Conservation (phyloP, 352 stramenopile genomes). For the Phytophthora fragariaefolia region DNA sequence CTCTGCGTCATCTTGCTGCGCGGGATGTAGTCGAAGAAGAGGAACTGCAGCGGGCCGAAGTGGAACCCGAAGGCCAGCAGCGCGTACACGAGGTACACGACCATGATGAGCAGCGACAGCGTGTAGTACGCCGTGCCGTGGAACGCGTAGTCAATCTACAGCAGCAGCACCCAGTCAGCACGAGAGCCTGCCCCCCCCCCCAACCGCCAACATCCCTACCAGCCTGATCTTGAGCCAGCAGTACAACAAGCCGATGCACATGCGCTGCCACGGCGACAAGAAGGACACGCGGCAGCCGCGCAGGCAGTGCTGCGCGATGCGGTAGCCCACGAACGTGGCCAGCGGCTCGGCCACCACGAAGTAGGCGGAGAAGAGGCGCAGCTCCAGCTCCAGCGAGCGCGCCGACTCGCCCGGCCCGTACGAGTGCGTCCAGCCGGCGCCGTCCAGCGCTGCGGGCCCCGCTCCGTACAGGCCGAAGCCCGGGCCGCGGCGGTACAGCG, state of each 20-base stretch:
- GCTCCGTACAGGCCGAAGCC: conserved; percentile 45
- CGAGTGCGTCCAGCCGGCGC: conserved; percentile 42
- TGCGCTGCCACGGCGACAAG: conserved; percentile 63
- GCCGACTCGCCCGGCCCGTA: conserved; percentile 36
- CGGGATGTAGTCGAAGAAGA: conserved; percentile 78
- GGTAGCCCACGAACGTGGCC: conserved; percentile 80
- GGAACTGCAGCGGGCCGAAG: conserved; percentile 76
- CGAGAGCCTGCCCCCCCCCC: not conserved
- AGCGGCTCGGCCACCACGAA: conserved; percentile 79
- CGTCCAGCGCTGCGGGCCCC: conserved; percentile 32
- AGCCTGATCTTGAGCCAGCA: conserved; percentile 80
- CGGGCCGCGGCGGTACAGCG: conserved; percentile 69
- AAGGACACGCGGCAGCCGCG: conserved; percentile 69
- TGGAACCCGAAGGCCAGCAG: conserved; percentile 81
- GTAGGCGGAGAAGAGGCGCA: conserved; percentile 80
- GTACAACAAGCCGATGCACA: conserved; percentile 78
- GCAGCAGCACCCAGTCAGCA: conserved; percentile 12
- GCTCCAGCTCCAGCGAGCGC: conserved; percentile 57
- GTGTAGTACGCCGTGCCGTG: conserved; percentile 75
- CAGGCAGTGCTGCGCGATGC: conserved; percentile 83
- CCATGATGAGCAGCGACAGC: conserved; percentile 64
- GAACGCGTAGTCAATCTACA: conserved; percentile 83
- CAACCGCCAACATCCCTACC: conserved; percentile 31
- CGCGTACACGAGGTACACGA: conserved; percentile 74
- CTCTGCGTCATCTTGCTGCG: conserved; percentile 63